Conservation (phyloP, 2,329 filamentous ascomycete species). For the Aspergillus awamori region DNA sequence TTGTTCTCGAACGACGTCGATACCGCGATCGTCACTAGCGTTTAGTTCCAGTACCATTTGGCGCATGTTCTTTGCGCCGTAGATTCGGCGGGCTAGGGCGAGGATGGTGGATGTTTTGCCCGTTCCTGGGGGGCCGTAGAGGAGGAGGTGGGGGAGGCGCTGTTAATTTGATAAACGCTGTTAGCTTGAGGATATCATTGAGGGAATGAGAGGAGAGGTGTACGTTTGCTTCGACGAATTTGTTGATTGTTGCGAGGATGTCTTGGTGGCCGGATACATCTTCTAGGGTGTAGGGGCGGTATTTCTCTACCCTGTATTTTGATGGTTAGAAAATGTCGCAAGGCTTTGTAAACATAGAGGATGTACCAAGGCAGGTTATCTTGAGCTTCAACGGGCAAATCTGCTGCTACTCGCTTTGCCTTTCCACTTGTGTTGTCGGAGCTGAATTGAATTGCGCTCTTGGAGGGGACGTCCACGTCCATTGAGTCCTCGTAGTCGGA, state of each 20-base stretch:
- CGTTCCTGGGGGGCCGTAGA: slow-evolving; percentile 94
- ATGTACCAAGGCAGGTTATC: slow-evolving; percentile 87
- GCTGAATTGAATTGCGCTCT: slow-evolving; percentile 66
- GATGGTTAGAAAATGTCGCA: slow-evolving; percentile 9
- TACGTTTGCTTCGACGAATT: slow-evolving; percentile 90
- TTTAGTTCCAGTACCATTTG: slow-evolving; percentile 99
- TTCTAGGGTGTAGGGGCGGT: slow-evolving; percentile 81
- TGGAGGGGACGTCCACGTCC: slow-evolving; percentile 63
- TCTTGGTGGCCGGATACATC: slow-evolving; percentile 97
- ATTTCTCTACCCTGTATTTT: slow-evolving; percentile 83
- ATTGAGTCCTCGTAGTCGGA: slow-evolving; percentile 66
- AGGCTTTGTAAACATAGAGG: background rate
- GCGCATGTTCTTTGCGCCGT: slow-evolving; percentile 86
- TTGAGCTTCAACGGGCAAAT: slow-evolving; percentile 89
- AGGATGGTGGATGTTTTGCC: slow-evolving; percentile 97
- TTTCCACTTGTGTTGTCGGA: slow-evolving; percentile 72
- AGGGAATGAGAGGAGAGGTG: slow-evolving; percentile 13
- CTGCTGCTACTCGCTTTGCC: slow-evolving; percentile 89
- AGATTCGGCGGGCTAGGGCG: slow-evolving; percentile 89
- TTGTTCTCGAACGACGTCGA: slow-evolving; percentile 96
- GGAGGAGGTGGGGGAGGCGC: slow-evolving; percentile 89
- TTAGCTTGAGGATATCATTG: background rate
- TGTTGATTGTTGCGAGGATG: slow-evolving; percentile 96
- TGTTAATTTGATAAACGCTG: slow-evolving; percentile 30
- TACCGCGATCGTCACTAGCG: slow-evolving; percentile 94